These are phyloP conservation scores for Rhizodiscina lignyota DNA, from an alignment of 495 filamentous ascomycete species.

Conservation along the genomic window DNA sequence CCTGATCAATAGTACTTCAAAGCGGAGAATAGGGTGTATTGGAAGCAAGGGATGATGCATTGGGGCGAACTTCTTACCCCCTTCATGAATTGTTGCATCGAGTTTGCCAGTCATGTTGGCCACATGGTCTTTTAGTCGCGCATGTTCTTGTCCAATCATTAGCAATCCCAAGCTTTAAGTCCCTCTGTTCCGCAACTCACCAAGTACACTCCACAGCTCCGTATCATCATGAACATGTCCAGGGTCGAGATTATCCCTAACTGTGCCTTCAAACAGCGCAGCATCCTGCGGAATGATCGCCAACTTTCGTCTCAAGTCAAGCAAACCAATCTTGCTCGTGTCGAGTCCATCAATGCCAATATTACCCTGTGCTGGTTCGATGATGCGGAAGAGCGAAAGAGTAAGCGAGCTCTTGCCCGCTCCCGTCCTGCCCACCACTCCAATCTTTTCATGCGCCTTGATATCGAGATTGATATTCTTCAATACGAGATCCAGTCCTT, in stretches of 20 bases:
- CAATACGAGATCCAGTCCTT: slow-evolving; percentile 76
- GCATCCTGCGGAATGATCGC: slow-evolving; percentile 99
- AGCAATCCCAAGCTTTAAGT: slow-evolving; percentile 4
- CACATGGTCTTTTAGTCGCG: slow-evolving; percentile 82
- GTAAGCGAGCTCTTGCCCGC: slow-evolving; percentile 95
- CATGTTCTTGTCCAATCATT: slow-evolving; percentile 50
- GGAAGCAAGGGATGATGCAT: too few relatives aligned
- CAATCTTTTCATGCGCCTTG: slow-evolving; percentile 93
- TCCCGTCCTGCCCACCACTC: slow-evolving; percentile 90
- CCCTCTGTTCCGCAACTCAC: slow-evolving; percentile 35
- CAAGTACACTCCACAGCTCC: slow-evolving; percentile 91
- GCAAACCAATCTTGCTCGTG: slow-evolving; percentile 75
- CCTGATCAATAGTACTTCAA: too few relatives aligned
- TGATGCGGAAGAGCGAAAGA: slow-evolving; percentile 86
- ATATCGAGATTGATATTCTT: slow-evolving; percentile 85
- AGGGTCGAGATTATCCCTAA: slow-evolving; percentile 93
- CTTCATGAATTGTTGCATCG: slow-evolving; percentile 85
- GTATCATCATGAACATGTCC: slow-evolving; percentile 92
- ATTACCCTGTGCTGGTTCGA: slow-evolving; percentile 64
- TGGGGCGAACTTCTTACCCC: too few relatives aligned
- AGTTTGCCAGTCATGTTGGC: slow-evolving; percentile 74
- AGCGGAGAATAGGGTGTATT: too few relatives aligned
- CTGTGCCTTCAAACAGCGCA: slow-evolving; percentile 87
- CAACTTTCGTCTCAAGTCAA: slow-evolving; percentile 75
- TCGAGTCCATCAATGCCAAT: slow-evolving; percentile 83